These are phyloP conservation scores for Fusarium sambucinum DNA, from an alignment of 2,329 filamentous ascomycete species.

Conservation along the genomic window DNA sequence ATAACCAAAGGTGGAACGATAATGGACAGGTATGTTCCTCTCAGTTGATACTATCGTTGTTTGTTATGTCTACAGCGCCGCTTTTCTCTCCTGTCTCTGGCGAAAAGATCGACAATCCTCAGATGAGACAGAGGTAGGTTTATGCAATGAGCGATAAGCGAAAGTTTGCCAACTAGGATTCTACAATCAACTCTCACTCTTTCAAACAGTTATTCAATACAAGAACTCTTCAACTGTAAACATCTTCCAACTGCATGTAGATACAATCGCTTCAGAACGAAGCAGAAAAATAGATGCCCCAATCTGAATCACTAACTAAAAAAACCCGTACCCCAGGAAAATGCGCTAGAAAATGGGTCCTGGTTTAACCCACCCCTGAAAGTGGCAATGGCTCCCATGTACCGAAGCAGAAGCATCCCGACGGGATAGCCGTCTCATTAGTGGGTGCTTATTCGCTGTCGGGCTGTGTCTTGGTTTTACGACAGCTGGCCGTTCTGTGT, in stretches of 20 bases:
- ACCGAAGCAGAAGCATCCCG: constrained; percentile 8
- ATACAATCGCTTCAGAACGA: constrained; percentile 13
- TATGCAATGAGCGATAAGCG: constrained; percentile 16
- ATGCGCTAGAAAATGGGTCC: constrained; percentile 44
- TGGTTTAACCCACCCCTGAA: constrained; percentile 30
- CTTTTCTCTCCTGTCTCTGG: constrained; percentile 26
- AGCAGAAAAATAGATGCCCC: constrained; percentile 6
- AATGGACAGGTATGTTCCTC: background rate
- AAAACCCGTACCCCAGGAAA: constrained; percentile 36
- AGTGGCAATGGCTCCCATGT: constrained; percentile 39
- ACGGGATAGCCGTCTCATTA: constrained; percentile 36
- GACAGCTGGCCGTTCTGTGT: constrained; percentile 18
- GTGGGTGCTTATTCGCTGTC: constrained; percentile 3
- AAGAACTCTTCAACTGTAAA: background rate
- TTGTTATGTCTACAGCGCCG: background rate
- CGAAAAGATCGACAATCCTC: constrained; percentile 32
- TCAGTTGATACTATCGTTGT: no score
- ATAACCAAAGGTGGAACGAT: constrained; percentile 32
- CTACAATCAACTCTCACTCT: background rate
- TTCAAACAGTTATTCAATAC: background rate
- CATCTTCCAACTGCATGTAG: background rate
- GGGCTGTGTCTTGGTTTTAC: constrained; percentile 16
- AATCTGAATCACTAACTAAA: constrained; percentile 20
- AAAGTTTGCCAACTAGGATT: background rate
- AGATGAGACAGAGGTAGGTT: constrained; percentile 16